Base-by-base conservation (phyloP, 768 basidiomycete genomes). In the Tubosaeta sp. region DNA sequence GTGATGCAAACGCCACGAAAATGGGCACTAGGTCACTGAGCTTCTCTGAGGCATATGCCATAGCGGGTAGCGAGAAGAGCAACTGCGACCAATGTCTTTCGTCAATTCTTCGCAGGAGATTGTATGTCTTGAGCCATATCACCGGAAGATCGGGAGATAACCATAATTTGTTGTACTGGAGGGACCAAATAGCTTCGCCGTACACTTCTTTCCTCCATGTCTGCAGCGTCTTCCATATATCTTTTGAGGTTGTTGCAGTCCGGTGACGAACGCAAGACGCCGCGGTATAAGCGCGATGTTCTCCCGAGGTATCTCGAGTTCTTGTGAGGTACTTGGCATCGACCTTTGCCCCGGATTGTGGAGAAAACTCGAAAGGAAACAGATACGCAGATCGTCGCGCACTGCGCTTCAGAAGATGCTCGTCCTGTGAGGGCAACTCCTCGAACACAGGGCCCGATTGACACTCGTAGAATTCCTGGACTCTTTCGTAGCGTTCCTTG, bases 1-100 rank as follows among this genome's bases (percentile, higher is more conserved):
- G 31, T 5, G 62, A 50, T 1, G 57, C 52, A 49, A 72, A 69
- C 1, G 72, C 61, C 6, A 74, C 40, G 1, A 73, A 44, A 6
- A 66, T 59, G 0, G 62, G 59, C 6, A 69, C 52, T 18, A 68
- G 56, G 6, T 48, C 42, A 3, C 39, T 30, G 14, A 49, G 38
- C 0, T 47, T 6, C 5, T 57, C 39, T 9, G 61, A 65, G 8
- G 48, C 40, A 47, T 67, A 72, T 27, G 48, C 60, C 59, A 68
- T 59, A 4, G 67, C 59, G 16, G 67, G 56, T 18, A 71, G 54
- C 8, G 59, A 58, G 30, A 72, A 71, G 5, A 59, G 43, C 6
- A 71, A 19, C 34, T 53, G 60, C 32, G 47, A 63, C 38, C 49
- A 54, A 36, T 59, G 34, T n/a, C 11, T 6, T 13, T 34, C 50